Percentiles rank a stretch among this genome's conserved stretches.
phyloP scores from a whole-genome alignment of 352 stramenopile species.

The Phytophthora podocarpi region DNA sequence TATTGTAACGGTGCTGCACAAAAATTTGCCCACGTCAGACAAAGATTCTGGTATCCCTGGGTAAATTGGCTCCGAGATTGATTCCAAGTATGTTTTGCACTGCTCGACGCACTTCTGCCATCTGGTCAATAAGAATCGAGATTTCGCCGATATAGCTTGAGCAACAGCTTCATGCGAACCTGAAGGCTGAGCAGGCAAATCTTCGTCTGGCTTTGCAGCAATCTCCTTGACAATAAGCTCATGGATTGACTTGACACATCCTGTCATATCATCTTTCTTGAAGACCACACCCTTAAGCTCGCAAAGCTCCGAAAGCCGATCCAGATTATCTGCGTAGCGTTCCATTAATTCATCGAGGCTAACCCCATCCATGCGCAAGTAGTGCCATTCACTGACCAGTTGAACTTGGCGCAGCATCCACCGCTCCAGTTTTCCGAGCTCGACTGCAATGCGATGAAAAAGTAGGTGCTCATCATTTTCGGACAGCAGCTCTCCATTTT shows the following conservation, averaged over 20 bases:
- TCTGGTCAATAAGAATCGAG: conserved; percentile 36
- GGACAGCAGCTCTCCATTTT: not conserved
- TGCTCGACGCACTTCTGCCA: conserved; percentile 28
- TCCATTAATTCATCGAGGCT: conserved; percentile 57
- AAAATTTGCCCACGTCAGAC: conserved; percentile 36
- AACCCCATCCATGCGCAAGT: conserved; percentile 47
- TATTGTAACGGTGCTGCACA: conserved; percentile 32
- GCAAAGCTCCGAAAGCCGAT: conserved; percentile 58
- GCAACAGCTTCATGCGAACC: conserved; percentile 42
- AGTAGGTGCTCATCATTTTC: conserved; percentile 10
- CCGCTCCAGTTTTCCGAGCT: conserved; percentile 54
- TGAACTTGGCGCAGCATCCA: conserved; percentile 73
- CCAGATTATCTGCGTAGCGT: conserved; percentile 51
- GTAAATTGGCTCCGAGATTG: conserved; percentile 4
- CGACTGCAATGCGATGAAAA: conserved; percentile 38
- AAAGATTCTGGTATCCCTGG: conserved; percentile 3
- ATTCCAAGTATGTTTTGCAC: conserved; percentile 3
- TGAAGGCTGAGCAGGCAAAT: not conserved
- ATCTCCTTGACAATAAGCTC: conserved; percentile 30
- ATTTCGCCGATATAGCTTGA: conserved; percentile 31
- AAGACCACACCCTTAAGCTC: conserved; percentile 47
- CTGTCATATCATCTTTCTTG: conserved; percentile 39
- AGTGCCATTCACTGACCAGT: conserved; percentile 68
- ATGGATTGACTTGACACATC: conserved; percentile 47
- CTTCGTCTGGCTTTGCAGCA: not conserved